Percentiles rank a stretch among this genome's conserved stretches.
Evolutionary conservation across 179 eudicot genomes (phyloP).

Genomic region (Vitellaria paradoxa): DNA sequence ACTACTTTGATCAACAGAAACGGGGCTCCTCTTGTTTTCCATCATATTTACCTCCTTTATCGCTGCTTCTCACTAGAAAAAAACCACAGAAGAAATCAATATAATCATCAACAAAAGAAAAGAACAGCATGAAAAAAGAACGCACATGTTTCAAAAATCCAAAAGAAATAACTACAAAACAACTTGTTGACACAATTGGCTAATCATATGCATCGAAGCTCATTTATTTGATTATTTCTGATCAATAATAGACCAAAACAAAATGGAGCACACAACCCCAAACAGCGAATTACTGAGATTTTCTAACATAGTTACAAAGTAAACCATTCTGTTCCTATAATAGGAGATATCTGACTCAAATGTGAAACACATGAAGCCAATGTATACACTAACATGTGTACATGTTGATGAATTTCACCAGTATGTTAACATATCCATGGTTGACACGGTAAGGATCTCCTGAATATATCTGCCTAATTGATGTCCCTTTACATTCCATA

Average conservation of each 20-base stretch:
- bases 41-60: constrained; percentile 45
- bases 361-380: not conserved
- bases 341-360: not conserved
- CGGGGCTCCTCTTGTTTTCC: constrained; percentile 59
- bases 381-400: not conserved
- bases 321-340: not conserved
- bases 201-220: not conserved
- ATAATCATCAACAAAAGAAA: not conserved
- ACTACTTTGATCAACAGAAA: constrained; percentile 54
- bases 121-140: not conserved
- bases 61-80: constrained; percentile 18
- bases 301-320: not conserved
- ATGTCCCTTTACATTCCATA: not conserved
- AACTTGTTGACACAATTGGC: not conserved
- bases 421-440: not conserved
- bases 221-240: not conserved
- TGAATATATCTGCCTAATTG: not conserved
- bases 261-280: not conserved
- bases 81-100: not conserved
- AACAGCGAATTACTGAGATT: not conserved
- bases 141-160: not conserved
- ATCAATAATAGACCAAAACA: not conserved
- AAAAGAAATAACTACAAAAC: not conserved
- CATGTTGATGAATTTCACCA: not conserved
- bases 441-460: not conserved